phyloP scores from a whole-genome alignment of 2,329 filamentous ascomycete species.

The Xylaria sp. region DNA sequence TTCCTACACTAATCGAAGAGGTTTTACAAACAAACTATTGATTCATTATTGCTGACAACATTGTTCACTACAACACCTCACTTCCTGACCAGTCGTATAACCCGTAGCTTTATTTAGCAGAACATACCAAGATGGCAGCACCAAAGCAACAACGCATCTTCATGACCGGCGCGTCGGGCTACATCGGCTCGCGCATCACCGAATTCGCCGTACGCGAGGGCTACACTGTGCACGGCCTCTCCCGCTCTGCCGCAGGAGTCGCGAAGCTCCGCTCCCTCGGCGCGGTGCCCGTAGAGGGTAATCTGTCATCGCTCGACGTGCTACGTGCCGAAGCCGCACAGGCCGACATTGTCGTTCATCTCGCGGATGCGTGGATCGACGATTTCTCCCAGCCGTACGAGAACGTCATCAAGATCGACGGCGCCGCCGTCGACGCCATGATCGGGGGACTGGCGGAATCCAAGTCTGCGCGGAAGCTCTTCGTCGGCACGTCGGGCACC shows the following conservation, averaged over 20 bases:
- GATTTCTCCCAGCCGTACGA: slow-evolving; percentile 45
- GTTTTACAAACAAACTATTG: not conserved
- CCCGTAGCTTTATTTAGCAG: not conserved
- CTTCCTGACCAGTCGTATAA: not conserved
- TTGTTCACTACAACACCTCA: not conserved
- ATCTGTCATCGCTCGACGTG: slow-evolving; percentile 52
- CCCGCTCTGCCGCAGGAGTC: slow-evolving; percentile 52
- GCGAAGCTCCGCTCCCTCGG: slow-evolving; percentile 52
- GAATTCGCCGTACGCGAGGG: slow-evolving; percentile 52
- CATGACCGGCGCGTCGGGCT: slow-evolving; percentile 55
- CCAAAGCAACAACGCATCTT: slow-evolving; percentile 48
- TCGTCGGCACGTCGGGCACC: slow-evolving; percentile 52
- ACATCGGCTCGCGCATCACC: slow-evolving; percentile 52
- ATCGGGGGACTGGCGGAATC: slow-evolving; percentile 45
- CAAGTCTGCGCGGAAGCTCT: slow-evolving; percentile 44
- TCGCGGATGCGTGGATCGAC: slow-evolving; percentile 51
- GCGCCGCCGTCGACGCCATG: slow-evolving; percentile 53
- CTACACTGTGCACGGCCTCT: slow-evolving; percentile 55
- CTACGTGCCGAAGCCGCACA: slow-evolving; percentile 52
- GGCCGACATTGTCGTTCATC: slow-evolving; percentile 57
- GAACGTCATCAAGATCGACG: slow-evolving; percentile 48
- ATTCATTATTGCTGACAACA: not conserved
- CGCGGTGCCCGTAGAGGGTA: slow-evolving; percentile 54
- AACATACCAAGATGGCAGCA: slow-evolving; percentile 31
- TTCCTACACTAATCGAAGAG: not conserved